Base-by-base conservation (phyloP, 2,329 filamentous ascomycete species). In the Fusarium sp. region DNA sequence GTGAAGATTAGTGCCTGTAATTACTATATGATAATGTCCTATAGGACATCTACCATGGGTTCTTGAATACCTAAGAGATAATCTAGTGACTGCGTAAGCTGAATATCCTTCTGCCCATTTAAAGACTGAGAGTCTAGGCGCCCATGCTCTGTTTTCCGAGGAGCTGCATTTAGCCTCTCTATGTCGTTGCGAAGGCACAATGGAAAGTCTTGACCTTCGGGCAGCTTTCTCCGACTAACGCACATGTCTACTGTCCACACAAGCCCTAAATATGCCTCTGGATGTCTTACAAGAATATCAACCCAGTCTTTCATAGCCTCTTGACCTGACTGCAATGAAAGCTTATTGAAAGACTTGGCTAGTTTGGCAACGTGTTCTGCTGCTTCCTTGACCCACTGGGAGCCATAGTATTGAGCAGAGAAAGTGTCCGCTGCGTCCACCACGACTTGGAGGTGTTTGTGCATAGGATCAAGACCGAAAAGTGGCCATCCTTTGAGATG, bases 391-490 rank as follows among this genome's bases (percentile, higher is more conserved):
- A 62, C 19, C 50, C 59, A 62, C 18, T 57, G 23, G 0, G n/a
- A 13, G 1, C 59, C 59, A n/a, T 57, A 46, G 12, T 62, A 62
- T 10, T 57, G 32, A 32, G 50, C 4, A 1, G 54, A 57, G 0
- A 57, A 62, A 3, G 25, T 32, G 15, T 57, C 40, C 0, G 21
- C 2, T 18, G 59, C 50, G 6, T 46, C 32, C 38, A 9, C 3
- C 12, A 61, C 7, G 13, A 32, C 30, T 13, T 46, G 32, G 7
- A 61, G 49, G 5, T 32, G 59, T 23, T 10, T 23, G 3, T 50
- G 30, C 0, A 1, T 4, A 0, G 21, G n/a, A 2, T 50, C 11
- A 1, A 33, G 4, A 5, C 11, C 9, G 2, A 50, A 4, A 5
- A 3, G 4, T 0, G 11, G 30, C 47, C 47, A 50, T 0, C 6